Evolutionary conservation across 768 basidiomycete species (phyloP).

Genomic region (Candolleomyces efflorescens): DNA sequence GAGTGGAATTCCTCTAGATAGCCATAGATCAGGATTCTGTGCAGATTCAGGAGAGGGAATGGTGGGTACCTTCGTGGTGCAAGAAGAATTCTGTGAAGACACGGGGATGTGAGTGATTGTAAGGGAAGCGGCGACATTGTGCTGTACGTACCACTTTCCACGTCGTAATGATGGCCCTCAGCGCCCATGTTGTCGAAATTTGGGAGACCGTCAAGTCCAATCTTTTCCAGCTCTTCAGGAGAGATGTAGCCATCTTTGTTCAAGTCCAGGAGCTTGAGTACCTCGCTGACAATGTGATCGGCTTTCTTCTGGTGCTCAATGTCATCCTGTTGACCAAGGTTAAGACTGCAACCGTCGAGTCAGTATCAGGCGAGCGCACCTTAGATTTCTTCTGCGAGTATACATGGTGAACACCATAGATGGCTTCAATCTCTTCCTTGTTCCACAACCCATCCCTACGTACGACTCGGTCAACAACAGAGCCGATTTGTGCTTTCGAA

Average conservation of each 20-base stretch:
- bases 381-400: constrained; percentile 81
- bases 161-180: constrained; percentile 91
- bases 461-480: constrained; percentile 2
- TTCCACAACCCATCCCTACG: constrained; percentile 78
- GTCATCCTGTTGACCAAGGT: constrained; percentile 48
- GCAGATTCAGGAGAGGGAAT: neutral
- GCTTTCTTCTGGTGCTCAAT: constrained; percentile 80
- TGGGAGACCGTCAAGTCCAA: constrained; percentile 73
- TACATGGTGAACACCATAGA: constrained; percentile 94
- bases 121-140: neutral
- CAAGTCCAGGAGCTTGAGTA: constrained; percentile 70
- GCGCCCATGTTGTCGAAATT: constrained; percentile 82
- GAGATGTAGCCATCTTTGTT: constrained; percentile 68
- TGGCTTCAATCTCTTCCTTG: constrained; percentile 85
- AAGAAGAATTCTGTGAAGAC: constrained; percentile 75
- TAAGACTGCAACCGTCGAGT: neutral
- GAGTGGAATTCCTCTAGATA: constrained; percentile 81
- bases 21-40: neutral
- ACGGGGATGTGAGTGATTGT: neutral
- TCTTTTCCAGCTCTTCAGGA: constrained; percentile 64
- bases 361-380: constrained; percentile 27
- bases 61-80: constrained; percentile 84
- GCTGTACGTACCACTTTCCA: constrained; percentile 72
- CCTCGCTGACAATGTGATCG: constrained; percentile 64
- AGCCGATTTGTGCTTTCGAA: neutral